phyloP scores from a whole-genome alignment of 495 filamentous ascomycete genomes.

The Xylaria cubensis region DNA sequence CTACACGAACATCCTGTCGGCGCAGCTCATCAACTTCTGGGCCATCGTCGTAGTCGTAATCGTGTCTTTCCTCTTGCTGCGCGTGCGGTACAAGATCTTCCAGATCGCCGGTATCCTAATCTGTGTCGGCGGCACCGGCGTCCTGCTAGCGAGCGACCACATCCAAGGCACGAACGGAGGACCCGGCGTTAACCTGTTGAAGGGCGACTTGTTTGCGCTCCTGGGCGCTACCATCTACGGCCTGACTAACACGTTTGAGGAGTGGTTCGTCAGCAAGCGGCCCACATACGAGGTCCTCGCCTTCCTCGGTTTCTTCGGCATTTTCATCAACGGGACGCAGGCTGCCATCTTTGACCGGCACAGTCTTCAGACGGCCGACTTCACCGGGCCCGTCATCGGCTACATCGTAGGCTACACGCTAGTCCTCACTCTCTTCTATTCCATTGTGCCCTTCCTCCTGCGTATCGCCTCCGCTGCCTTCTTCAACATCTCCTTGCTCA shows the following conservation, averaged over 20 bases:
- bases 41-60: constrained; percentile 91
- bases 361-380: constrained; percentile 70
- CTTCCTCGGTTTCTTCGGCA: constrained; percentile 86
- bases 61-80: constrained; percentile 80
- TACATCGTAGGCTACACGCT: constrained; percentile 90
- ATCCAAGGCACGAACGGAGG: constrained; percentile 72
- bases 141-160: constrained; percentile 88
- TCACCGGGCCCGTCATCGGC: constrained; percentile 73
- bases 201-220: constrained; percentile 92
- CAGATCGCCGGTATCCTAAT: constrained; percentile 87
- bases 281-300: constrained; percentile 94
- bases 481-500: constrained; percentile 94
- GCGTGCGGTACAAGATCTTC: constrained; percentile 83
- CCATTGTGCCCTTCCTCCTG: constrained; percentile 82
- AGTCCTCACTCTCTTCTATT: constrained; percentile 83
- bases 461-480: constrained; percentile 90
- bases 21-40: constrained; percentile 98
- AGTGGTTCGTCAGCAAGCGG: constrained; percentile 85
- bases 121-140: constrained; percentile 90
- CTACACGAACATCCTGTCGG: constrained; percentile 88
- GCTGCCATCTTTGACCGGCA: constrained; percentile 86
- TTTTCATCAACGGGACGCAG: constrained; percentile 90
- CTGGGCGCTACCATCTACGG: constrained; percentile 92
- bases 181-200: constrained; percentile 72
- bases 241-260: constrained; percentile 86